Conservation (phyloP, 1,284 basidiomycete species). For the Sporisorium reilianum region DNA sequence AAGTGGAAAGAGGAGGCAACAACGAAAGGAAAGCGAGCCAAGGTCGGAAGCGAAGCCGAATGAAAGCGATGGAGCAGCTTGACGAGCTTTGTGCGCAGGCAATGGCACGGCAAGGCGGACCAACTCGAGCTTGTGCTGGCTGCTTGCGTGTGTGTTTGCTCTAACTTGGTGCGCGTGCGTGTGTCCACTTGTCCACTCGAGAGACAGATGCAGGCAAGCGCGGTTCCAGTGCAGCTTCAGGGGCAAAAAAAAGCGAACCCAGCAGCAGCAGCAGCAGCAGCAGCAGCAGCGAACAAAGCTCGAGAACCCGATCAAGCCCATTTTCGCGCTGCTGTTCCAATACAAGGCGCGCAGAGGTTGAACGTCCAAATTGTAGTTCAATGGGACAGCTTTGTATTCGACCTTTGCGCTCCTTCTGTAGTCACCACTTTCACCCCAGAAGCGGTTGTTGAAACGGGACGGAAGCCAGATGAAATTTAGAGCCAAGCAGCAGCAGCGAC, state of each 20-base stretch:
- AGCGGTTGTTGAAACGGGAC: neutral
- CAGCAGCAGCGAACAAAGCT: neutral
- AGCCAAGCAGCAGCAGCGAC: too few relatives aligned
- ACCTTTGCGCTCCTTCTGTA: neutral
- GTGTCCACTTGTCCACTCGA: neutral
- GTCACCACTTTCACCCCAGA: neutral
- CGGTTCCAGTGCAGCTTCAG: neutral
- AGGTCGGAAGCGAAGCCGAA: conserved; percentile 8
- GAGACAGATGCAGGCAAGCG: neutral
- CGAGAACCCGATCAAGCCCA: neutral
- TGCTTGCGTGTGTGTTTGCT: neutral
- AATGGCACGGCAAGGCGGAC: neutral
- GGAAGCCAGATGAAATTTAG: too few relatives aligned
- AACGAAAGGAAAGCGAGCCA: neutral
- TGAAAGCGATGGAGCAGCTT: neutral
- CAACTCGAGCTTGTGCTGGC: neutral
- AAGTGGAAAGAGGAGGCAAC: neutral
- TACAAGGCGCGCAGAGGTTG: neutral
- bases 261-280: neutral
- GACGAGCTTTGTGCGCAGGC: neutral
- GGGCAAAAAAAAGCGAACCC: neutral
- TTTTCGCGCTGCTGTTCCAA: neutral
- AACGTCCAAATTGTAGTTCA: neutral
- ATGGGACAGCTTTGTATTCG: neutral
- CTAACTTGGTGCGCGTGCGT: neutral